These are phyloP conservation scores for Fusarium musae DNA, from an alignment of 2,329 filamentous ascomycete genomes.

Conservation along the genomic window DNA sequence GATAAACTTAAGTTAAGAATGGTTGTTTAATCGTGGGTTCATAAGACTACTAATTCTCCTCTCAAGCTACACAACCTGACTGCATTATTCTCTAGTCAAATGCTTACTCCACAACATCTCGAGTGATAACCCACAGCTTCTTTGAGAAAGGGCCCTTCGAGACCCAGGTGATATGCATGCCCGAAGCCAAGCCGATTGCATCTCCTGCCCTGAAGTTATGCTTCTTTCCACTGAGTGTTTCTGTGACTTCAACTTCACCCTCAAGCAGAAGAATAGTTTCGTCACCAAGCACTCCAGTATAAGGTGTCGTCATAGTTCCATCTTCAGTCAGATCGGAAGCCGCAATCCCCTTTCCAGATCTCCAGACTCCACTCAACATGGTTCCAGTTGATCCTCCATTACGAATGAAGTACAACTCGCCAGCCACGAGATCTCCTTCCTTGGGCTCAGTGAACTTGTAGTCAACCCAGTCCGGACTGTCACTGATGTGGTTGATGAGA, in stretches of 20 bases:
- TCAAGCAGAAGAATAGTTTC: constrained; percentile 10
- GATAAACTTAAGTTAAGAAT: background rate
- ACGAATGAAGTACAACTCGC: constrained; percentile 27
- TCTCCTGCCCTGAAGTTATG: constrained; percentile 7
- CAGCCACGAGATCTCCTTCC: constrained; percentile 24
- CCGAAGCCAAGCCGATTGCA: constrained; percentile 1
- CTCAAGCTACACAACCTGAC: too few species aligned
- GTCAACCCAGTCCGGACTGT: constrained; percentile 19
- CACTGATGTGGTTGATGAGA: constrained; percentile 7
- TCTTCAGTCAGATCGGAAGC: background rate
- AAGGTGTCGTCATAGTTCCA: background rate
- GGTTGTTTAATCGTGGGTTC: background rate
- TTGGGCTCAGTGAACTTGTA: constrained; percentile 30
- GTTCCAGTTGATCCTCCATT: constrained; percentile 14
- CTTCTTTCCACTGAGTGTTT: background rate
- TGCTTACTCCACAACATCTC: background rate
- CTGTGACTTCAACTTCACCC: background rate
- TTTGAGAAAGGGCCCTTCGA: constrained; percentile 6
- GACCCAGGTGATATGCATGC: constrained; percentile 11
- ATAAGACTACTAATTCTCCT: too few species aligned
- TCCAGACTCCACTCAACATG: constrained; percentile 7
- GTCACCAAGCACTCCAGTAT: constrained; percentile 1
- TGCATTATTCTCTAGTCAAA: too few species aligned
- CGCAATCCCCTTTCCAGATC: constrained; percentile 1
- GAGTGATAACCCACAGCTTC: constrained; percentile 8